These are phyloP conservation scores for Fistulinella staudtii DNA, from an alignment of 1,284 basidiomycete species.

Conservation along the genomic window DNA sequence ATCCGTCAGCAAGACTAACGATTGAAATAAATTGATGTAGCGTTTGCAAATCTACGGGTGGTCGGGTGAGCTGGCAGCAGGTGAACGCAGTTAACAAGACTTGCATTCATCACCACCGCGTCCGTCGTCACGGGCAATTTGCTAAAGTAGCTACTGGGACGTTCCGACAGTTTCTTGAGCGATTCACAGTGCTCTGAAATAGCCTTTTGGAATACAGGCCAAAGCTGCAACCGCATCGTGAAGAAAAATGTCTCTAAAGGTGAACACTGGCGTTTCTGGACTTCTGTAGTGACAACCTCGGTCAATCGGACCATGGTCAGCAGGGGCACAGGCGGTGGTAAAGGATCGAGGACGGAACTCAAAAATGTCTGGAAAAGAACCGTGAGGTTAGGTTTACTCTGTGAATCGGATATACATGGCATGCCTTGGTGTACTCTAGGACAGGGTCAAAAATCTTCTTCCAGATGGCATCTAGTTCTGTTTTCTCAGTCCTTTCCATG, in stretches of 20 bases:
- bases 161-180: slow-evolving; percentile 76
- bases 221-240: slow-evolving; percentile 76
- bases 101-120: slow-evolving; percentile 55
- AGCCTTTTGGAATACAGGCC: slow-evolving; percentile 86
- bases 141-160: slow-evolving; percentile 61
- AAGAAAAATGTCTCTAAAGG: slow-evolving; percentile 81
- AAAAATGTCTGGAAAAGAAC: slow-evolving; percentile 56
- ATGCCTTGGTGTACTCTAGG: slow-evolving; percentile 75
- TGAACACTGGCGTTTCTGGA: slow-evolving; percentile 70
- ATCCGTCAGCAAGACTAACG: slow-evolving; percentile 73
- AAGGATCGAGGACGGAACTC: slow-evolving; percentile 58
- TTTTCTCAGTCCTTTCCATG: slow-evolving; percentile 56
- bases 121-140: slow-evolving; percentile 67
- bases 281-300: slow-evolving; percentile 69
- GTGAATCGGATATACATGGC: slow-evolving; percentile 13
- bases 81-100: slow-evolving; percentile 20
- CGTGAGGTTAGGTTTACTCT: slow-evolving; percentile 4
- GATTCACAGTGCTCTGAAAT: slow-evolving; percentile 83
- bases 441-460: slow-evolving; percentile 89
- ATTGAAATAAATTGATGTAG: slow-evolving; percentile 77
- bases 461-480: slow-evolving; percentile 66
- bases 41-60: slow-evolving; percentile 48
- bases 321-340: slow-evolving; percentile 70
- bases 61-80: slow-evolving; percentile 5
- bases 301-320: slow-evolving; percentile 87